Evolutionary conservation across 805 yeast genomes (phyloP).

Genomic region (Danielia reshetovae): DNA sequence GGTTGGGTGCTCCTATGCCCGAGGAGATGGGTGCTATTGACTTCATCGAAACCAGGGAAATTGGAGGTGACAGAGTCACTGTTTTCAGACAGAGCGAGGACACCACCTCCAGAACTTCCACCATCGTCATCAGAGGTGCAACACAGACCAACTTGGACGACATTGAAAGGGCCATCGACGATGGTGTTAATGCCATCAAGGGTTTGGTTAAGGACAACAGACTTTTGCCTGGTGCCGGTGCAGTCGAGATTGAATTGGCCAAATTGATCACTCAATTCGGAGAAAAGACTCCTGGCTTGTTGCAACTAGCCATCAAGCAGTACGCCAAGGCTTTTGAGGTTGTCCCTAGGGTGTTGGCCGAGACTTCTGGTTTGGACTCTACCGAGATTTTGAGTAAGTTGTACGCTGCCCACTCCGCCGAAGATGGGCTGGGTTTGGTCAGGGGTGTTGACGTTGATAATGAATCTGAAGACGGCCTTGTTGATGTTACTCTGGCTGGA

Average conservation of each 20-base stretch:
- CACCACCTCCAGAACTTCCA: constrained; percentile 74
- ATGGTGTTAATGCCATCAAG: constrained; percentile 89
- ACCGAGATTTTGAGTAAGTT: constrained; percentile 85
- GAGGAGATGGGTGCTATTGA: constrained; percentile 91
- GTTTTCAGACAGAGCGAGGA: constrained; percentile 72
- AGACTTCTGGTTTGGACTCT: constrained; percentile 89
- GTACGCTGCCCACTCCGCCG: constrained; percentile 76
- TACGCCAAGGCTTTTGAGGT: constrained; percentile 95
- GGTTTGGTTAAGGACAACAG: constrained; percentile 77
- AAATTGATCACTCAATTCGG: constrained; percentile 78
- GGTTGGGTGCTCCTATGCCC: constrained; percentile 92
- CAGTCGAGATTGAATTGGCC: constrained; percentile 85
- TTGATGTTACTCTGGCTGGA: constrained; percentile 65
- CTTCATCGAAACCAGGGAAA: constrained; percentile 83
- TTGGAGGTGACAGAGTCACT: constrained; percentile 97
- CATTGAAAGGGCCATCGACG: constrained; percentile 95
- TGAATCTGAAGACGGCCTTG: constrained; percentile 53
- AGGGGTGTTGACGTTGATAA: constrained; percentile 78
- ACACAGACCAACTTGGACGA: constrained; percentile 92
- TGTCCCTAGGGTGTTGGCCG: constrained; percentile 87
- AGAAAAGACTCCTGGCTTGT: constrained; percentile 87
- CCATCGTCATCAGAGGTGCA: constrained; percentile 93
- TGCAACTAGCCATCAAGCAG: constrained; percentile 90
- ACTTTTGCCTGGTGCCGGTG: constrained; percentile 94
- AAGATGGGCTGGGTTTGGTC: constrained; percentile 44